These are phyloP conservation scores for Datura wrightii DNA, from an alignment of 257 asterid species.

Conservation along the genomic window DNA sequence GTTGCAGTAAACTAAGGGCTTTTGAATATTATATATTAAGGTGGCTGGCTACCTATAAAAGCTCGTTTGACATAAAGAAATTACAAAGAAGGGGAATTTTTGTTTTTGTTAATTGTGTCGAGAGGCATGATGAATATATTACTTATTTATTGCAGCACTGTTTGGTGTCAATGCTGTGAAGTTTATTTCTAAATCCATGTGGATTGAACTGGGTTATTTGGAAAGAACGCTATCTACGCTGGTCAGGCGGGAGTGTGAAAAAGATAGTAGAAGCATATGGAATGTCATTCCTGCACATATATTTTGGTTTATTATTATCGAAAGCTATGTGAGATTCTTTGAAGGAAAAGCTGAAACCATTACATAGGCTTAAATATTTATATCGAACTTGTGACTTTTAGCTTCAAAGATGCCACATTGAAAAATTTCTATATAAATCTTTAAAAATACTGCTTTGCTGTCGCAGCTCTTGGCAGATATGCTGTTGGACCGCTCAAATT, in stretches of 20 bases:
- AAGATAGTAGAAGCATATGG: background rate
- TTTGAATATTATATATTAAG: background rate
- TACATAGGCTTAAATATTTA: background rate
- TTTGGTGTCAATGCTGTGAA: background rate
- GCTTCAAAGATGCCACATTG: too few relatives aligned
- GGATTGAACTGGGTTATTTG: background rate
- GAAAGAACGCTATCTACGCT: background rate
- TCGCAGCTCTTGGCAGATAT: slow-evolving; percentile 87
- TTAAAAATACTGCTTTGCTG: background rate
- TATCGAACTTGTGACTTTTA: too few relatives aligned
- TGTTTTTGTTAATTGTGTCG: background rate
- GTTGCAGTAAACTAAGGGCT: background rate
- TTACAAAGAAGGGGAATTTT: background rate
- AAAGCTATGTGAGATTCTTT: background rate
- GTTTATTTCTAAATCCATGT: background rate
- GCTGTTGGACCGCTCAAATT: slow-evolving; percentile 86
- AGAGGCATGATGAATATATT: background rate
- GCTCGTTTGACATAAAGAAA: background rate
- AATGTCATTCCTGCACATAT: background rate
- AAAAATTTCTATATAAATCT: too few relatives aligned
- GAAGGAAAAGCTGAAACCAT: slow-evolving; percentile 24
- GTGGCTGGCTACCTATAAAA: background rate
- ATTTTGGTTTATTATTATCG: background rate
- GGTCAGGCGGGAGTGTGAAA: background rate
- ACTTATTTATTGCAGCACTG: background rate